Percentiles rank a stretch among this genome's conserved stretches.
phyloP scores from a whole-genome alignment of 345 rosid species.

The Draba incana region DNA sequence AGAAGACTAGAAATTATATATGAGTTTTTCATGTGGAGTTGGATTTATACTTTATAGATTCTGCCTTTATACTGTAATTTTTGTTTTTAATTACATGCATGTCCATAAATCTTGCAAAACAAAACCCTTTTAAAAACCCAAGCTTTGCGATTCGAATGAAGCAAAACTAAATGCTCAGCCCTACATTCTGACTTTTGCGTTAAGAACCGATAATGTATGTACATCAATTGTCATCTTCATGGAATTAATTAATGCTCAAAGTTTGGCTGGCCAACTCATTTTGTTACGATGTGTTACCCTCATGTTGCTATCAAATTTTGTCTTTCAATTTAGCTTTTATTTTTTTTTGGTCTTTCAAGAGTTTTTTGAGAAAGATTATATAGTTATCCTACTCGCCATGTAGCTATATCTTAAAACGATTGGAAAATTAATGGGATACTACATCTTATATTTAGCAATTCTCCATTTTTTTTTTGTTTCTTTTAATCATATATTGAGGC shows the following conservation, averaged over 20 bases:
- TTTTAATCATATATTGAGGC: too few species aligned
- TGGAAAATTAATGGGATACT: too few species aligned
- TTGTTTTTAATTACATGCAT: too few species aligned
- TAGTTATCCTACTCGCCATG: too few species aligned
- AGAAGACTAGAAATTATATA: neutral
- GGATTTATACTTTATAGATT: neutral
- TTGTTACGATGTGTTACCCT: constrained; percentile 11
- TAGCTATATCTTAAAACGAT: too few species aligned
- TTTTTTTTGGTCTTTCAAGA: too few species aligned
- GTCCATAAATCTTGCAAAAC: too few species aligned
- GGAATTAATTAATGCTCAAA: constrained; percentile 33
- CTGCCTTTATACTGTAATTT: too few species aligned
- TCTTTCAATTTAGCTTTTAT: too few species aligned
- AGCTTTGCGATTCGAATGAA: neutral
- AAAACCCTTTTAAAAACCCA: too few species aligned
- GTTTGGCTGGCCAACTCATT: constrained; percentile 33
- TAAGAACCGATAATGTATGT: constrained; percentile 15
- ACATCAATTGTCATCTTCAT: constrained; percentile 24
- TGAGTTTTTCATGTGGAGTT: neutral
- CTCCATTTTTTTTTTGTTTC: too few species aligned
- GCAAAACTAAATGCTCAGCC: constrained; percentile 5
- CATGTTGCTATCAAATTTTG: constrained; percentile 13
- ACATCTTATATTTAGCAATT: too few species aligned
- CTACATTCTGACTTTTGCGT: constrained; percentile 12
- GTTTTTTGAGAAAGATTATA: neutral